phyloP scores from a whole-genome alignment of 306 rosid genomes.

The Pachyrhizus erosus region DNA sequence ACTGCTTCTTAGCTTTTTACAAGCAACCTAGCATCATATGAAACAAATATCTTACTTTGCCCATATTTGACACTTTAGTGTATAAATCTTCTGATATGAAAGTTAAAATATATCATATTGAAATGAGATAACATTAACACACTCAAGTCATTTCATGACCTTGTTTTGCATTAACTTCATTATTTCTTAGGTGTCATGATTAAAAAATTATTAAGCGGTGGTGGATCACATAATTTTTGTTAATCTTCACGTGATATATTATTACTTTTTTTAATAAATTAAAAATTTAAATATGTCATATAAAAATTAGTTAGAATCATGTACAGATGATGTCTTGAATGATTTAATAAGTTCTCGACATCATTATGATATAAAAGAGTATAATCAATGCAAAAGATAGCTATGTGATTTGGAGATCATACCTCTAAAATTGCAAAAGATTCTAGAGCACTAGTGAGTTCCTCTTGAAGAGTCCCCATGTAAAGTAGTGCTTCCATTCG shows the following conservation, averaged over 20 bases:
- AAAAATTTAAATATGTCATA: no score
- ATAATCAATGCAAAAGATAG: background rate
- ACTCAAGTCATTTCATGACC: slow-evolving; percentile 7
- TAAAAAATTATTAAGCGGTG: no score
- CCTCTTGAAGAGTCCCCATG: slow-evolving; percentile 84
- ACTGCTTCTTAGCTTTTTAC: slow-evolving; percentile 81
- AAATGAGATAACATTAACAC: background rate
- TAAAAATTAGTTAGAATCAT: no score
- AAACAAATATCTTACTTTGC: background rate
- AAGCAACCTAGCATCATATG: slow-evolving; percentile 74
- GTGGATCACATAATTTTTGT: no score
- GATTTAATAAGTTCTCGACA: no score
- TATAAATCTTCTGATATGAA: background rate
- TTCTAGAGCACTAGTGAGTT: slow-evolving; percentile 61
- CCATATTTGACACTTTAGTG: background rate
- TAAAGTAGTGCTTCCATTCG: slow-evolving; percentile 83
- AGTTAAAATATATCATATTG: background rate
- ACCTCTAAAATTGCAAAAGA: slow-evolving; percentile 84
- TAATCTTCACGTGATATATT: no score
- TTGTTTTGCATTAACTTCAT: background rate
- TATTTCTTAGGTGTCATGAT: slow-evolving; percentile 5
- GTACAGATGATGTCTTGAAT: no score
- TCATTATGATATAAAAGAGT: slow-evolving; percentile 15
- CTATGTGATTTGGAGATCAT: slow-evolving; percentile 12
- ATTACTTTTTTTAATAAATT: no score